A percentile compares a stretch with the other conserved stretches of the same genome.
phyloP scores from a whole-genome alignment of 1,139 yeast species.

The Blastobotrys malaysiensis region DNA sequence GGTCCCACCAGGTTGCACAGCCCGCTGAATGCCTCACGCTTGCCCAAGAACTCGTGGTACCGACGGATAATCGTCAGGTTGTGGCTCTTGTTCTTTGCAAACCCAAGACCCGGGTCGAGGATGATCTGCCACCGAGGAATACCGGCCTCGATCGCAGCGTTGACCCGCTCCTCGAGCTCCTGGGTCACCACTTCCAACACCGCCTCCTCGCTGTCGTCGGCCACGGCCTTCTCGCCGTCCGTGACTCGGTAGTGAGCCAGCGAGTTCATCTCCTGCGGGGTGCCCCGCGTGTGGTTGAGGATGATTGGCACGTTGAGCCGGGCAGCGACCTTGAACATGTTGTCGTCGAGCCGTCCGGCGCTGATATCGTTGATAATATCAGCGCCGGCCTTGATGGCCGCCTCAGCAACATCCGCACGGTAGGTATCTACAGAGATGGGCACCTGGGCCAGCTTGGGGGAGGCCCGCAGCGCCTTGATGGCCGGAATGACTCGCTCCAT shows the following conservation, averaged over 20 bases:
- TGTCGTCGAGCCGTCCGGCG: conserved; percentile 67
- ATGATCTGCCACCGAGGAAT: conserved; percentile 86
- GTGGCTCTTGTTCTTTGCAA: conserved; percentile 70
- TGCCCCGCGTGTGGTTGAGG: conserved; percentile 81
- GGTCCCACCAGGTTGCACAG: conserved; percentile 78
- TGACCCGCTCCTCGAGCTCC: conserved; percentile 57
- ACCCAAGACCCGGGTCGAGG: conserved; percentile 92
- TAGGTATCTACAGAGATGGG: conserved; percentile 81
- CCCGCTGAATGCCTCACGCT: conserved; percentile 36
- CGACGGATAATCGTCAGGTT: conserved; percentile 61
- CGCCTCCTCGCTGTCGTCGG: conserved; percentile 35
- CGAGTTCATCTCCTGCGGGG: conserved; percentile 64
- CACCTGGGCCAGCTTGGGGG: conserved; percentile 39
- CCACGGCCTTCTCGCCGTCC: conserved; percentile 23
- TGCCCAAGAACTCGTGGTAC: conserved; percentile 31
- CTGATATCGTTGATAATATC: conserved; percentile 89
- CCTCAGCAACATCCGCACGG: conserved; percentile 66
- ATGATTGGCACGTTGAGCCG: conserved; percentile 65
- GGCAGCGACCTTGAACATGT: conserved; percentile 64
- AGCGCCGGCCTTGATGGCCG: conserved; percentile 69
- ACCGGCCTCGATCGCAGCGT: conserved; percentile 56
- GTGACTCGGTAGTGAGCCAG: conserved; percentile 51
- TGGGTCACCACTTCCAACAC: conserved; percentile 46
- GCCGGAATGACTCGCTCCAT: conserved; percentile 64
- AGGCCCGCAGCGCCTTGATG: conserved; percentile 52